Evolutionary conservation across 2,329 filamentous ascomycete genomes (phyloP).

Genomic region (Xylaria sp.): DNA sequence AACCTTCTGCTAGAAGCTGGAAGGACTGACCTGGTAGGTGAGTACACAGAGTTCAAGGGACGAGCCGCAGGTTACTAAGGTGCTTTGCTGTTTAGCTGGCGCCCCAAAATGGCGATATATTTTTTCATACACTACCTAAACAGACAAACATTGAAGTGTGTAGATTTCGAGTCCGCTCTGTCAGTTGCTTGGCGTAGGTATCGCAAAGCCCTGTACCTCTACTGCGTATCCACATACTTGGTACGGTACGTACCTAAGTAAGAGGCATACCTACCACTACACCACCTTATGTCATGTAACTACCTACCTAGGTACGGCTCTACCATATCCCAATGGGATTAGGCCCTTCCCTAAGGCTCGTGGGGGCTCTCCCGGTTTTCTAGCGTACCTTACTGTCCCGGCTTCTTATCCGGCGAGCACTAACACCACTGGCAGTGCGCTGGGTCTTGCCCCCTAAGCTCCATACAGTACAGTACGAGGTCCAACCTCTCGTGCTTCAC

Average conservation of each 20-base stretch:
- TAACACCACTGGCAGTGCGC: constrained; percentile 17
- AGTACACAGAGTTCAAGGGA: constrained; percentile 13
- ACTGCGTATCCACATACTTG: background rate
- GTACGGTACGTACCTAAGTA: background rate
- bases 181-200: background rate
- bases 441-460: constrained; percentile 18
- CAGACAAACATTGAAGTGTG: background rate
- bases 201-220: background rate
- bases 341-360: background rate
- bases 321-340: background rate
- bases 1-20: constrained; percentile 7
- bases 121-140: background rate
- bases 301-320: background rate
- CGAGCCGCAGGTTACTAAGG: constrained; percentile 21
- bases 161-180: background rate
- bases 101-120: background rate
- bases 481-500: constrained; percentile 21
- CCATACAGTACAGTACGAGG: constrained; percentile 3
- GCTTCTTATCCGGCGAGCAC: constrained; percentile 28
- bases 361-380: constrained; percentile 8
- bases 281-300: background rate
- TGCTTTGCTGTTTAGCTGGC: constrained; percentile 10
- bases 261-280: background rate
- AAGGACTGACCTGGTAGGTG: background rate
- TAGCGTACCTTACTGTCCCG: constrained; percentile 20